Evolutionary conservation across 2,329 filamentous ascomycete genomes (phyloP).

Genomic region (Aspergillus glaucus): DNA sequence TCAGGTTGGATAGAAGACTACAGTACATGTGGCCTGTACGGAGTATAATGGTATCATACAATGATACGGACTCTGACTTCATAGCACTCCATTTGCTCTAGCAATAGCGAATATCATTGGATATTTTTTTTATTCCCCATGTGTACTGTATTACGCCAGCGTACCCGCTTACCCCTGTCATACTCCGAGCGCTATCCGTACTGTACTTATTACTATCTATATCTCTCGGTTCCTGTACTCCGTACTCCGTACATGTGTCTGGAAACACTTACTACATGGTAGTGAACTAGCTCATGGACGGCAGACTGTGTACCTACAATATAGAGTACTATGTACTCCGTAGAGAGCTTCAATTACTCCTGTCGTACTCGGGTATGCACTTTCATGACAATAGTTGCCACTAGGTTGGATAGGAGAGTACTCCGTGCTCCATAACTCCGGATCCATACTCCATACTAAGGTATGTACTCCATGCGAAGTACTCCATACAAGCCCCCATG

Average conservation of each 20-base stretch:
- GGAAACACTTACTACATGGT: background rate
- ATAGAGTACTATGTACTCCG: background rate
- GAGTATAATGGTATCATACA: background rate
- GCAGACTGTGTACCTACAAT: background rate
- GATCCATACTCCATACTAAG: background rate
- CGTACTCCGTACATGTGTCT: background rate
- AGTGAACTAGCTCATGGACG: background rate
- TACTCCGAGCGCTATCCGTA: too few relatives aligned
- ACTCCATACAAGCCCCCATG: background rate
- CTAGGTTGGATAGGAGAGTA: background rate
- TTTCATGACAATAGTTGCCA: too few relatives aligned
- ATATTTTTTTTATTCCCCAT: too few relatives aligned
- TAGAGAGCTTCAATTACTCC: too few relatives aligned
- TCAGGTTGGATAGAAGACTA: too few relatives aligned
- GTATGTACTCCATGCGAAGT: background rate
- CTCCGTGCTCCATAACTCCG: background rate
- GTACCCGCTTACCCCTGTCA: too few relatives aligned
- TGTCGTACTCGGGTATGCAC: too few relatives aligned
- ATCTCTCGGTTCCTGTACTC: background rate
- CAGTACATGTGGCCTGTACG: background rate
- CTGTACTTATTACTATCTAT: too few relatives aligned
- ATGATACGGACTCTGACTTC: background rate
- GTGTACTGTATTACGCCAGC: too few relatives aligned
- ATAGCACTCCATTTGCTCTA: background rate
- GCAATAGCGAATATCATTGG: too few relatives aligned